phyloP scores from a whole-genome alignment of 208 protist genomes.

The Leishmania tropica region DNA sequence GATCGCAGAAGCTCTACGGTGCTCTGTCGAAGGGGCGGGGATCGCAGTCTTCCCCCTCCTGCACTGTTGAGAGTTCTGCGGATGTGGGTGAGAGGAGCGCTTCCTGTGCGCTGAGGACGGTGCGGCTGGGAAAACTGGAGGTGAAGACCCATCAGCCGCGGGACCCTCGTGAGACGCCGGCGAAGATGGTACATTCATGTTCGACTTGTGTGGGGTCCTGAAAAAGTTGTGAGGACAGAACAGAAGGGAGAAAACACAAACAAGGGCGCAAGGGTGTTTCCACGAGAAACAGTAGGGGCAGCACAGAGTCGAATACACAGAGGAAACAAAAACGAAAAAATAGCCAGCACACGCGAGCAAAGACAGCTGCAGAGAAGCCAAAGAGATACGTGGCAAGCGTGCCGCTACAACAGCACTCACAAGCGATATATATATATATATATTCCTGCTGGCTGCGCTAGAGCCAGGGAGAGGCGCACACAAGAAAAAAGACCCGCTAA shows the following conservation, averaged over 20 bases:
- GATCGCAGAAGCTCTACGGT: not conserved
- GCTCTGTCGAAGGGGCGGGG: not conserved
- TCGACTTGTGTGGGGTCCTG: not conserved
- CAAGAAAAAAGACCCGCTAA: not conserved
- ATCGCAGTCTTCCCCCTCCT: not conserved
- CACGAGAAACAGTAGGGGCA: not conserved
- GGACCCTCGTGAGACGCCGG: not conserved
- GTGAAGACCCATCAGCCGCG: not conserved
- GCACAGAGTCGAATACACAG: not conserved
- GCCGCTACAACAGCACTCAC: too few relatives aligned
- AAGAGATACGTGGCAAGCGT: not conserved
- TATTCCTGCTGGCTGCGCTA: too few relatives aligned
- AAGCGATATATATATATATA: too few relatives aligned
- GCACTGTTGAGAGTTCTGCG: not conserved
- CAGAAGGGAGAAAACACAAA: not conserved
- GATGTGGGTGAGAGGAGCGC: not conserved
- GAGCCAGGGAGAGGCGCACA: too few relatives aligned
- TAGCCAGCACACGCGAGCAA: not conserved
- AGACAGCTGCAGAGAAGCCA: not conserved
- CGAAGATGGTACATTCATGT: not conserved
- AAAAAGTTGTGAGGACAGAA: not conserved
- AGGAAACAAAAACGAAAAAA: not conserved
- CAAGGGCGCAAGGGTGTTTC: not conserved
- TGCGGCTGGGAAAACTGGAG: not conserved
- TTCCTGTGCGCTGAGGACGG: not conserved